Percentiles rank a stretch among this genome's conserved stretches.
Evolutionary conservation across 257 asterid genomes (phyloP).

Genomic region (Schizonepeta tenuifolia): DNA sequence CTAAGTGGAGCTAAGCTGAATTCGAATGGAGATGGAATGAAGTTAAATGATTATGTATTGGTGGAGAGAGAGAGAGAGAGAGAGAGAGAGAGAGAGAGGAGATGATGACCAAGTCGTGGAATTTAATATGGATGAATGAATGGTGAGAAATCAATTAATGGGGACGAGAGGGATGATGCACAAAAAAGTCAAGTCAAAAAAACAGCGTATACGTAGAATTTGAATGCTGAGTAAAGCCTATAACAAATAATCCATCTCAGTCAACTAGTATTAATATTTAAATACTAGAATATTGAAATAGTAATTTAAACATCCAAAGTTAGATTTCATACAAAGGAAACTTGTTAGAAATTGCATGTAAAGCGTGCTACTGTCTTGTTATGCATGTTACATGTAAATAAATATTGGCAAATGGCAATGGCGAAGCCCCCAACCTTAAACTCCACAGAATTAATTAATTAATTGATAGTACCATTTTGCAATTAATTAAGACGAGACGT

Average conservation of each 20-base stretch:
- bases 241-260: too few species aligned
- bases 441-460: too few species aligned
- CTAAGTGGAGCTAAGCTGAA: too few species aligned
- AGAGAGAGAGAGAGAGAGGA: neutral
- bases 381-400: too few species aligned
- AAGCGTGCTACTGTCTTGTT: neutral
- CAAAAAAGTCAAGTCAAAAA: slow-evolving; percentile 35
- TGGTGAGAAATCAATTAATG: neutral
- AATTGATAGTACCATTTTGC: too few species aligned
- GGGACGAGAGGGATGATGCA: neutral
- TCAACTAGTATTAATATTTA: too few species aligned
- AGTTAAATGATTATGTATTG: neutral
- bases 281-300: neutral
- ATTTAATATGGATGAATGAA: neutral
- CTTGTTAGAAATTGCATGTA: neutral
- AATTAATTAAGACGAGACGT: too few species aligned
- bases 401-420: neutral
- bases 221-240: neutral
- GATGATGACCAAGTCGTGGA: neutral
- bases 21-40: neutral
- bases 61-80: slow-evolving; percentile 1
- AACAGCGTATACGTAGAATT: slow-evolving; percentile 29
- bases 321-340: too few species aligned
- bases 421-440: neutral
- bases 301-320: neutral